Percentiles rank a stretch among this genome's conserved stretches.
Conservation (phyloP, 345 rosid genomes). For the Sisymbrium irio region DNA sequence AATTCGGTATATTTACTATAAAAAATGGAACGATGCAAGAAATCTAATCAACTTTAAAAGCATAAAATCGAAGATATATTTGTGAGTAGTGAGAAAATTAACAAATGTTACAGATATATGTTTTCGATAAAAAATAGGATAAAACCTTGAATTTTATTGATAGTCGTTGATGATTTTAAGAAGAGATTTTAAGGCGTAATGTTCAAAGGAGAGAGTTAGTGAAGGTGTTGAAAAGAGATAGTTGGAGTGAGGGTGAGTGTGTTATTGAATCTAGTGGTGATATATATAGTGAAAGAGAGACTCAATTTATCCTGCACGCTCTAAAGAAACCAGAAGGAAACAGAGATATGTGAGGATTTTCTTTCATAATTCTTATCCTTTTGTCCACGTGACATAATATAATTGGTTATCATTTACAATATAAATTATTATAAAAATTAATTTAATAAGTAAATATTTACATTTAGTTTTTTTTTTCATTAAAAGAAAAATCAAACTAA, state of each 20-base stretch:
- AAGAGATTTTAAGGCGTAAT: background rate
- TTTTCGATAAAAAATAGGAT: background rate
- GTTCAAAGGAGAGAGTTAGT: background rate
- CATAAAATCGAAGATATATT: background rate
- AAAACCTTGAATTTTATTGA: background rate
- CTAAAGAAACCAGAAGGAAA: background rate
- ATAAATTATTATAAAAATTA: background rate
- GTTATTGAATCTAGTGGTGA: constrained; percentile 1
- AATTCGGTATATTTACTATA: background rate
- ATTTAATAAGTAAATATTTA: constrained; percentile 2
- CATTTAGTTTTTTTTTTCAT: background rate
- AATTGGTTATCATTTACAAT: background rate
- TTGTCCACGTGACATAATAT: background rate
- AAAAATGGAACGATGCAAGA: background rate
- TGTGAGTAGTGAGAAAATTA: background rate
- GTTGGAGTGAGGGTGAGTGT: constrained; percentile 13
- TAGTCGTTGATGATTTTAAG: constrained; percentile 6
- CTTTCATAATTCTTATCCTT: background rate
- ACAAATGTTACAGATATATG: background rate
- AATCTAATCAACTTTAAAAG: background rate
- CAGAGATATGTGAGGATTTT: background rate
- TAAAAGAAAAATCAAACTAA: background rate
- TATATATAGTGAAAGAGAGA: constrained; percentile 8
- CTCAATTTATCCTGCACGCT: background rate
- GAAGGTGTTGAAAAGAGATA: background rate